phyloP scores from a whole-genome alignment of 2,329 filamentous ascomycete species.

The Elsinoe fawcettii region DNA sequence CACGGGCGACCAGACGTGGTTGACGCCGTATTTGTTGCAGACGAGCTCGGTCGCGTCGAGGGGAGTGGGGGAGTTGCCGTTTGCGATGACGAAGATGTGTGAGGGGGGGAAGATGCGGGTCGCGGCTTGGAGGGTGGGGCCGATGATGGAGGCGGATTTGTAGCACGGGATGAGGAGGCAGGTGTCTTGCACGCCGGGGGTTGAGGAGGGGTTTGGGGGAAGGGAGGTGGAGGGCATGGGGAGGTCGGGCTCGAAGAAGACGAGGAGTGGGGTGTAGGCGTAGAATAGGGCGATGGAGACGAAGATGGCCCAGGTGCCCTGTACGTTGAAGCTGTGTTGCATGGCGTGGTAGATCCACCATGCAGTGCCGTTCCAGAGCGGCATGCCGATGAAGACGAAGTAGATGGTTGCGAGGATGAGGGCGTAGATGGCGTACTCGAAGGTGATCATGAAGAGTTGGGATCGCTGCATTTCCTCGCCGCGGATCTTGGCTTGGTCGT shows the following conservation, averaged over 20 bases:
- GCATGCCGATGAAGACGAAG: conserved; percentile 40
- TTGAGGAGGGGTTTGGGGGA: conserved; percentile 17
- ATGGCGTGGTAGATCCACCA: conserved; percentile 39
- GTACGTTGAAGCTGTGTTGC: conserved; percentile 34
- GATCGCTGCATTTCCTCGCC: conserved; percentile 20
- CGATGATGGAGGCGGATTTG: conserved; percentile 38
- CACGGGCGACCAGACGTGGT: conserved; percentile 43
- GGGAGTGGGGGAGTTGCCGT: conserved; percentile 41
- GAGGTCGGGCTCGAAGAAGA: conserved; percentile 30
- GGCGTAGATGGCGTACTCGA: conserved; percentile 35
- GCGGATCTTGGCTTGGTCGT: conserved; percentile 22
- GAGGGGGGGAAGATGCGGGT: conserved; percentile 40
- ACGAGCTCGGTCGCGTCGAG: conserved; percentile 43
- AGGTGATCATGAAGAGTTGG: conserved; percentile 31
- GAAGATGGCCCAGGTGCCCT: conserved; percentile 36
- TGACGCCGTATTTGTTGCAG: conserved; percentile 38
- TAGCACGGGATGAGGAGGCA: conserved; percentile 44
- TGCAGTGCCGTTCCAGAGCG: conserved; percentile 40
- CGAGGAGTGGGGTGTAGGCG: conserved; percentile 25
- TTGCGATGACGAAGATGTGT: conserved; percentile 44
- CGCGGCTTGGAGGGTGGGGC: conserved; percentile 37
- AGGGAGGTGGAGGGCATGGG: conserved; percentile 24
- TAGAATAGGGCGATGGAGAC: conserved; percentile 30
- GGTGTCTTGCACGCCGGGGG: conserved; percentile 30
- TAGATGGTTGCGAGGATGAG: conserved; percentile 36